Evolutionary conservation across 2,329 filamentous ascomycete species (phyloP), one percentile per base, ranked within the genome.

Genomic region (Sodiomyces alkalinus): DNA sequence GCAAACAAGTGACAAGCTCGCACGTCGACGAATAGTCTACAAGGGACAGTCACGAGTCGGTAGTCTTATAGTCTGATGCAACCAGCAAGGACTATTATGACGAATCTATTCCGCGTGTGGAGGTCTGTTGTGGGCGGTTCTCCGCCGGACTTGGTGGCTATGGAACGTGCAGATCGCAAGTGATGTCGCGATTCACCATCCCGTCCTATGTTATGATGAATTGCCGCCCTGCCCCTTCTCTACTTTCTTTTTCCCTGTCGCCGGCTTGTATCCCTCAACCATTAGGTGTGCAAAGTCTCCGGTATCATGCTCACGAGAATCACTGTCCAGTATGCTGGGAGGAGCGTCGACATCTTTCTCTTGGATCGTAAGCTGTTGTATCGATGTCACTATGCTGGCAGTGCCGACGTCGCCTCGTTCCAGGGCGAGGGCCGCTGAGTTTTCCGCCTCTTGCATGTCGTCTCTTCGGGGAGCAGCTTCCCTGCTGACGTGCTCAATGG

Each of bases 341-440:
- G n/a, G n/a, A n/a, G n/a, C n/a, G n/a, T 33, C 55, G 22, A 53
- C 56, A 12, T 45, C 56, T 41, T 64, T 73, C 47, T 71, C 72
- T 27, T 51, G 54, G 14, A 72, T 61, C 1, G 48, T 56, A 19
- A 72, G 51, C 21, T 1, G 30, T 17, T 9, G 34, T 26, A 9
- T 29, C 32, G 6, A n/a, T n/a, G n/a, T n/a, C n/a, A n/a, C n/a
- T n/a, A n/a, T n/a, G n/a, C n/a, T n/a, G n/a, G n/a, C n/a, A n/a
- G 40, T 28, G 5, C 39, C 31, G 13, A 44, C 40, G 20, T 54
- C 44, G 6, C 55, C 55, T 33, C 68, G 57, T 41, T 73, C 68
- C 6, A 66, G 37, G 0, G 66, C 65, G 8, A 73, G 48, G 3
- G 59, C 49, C 15, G 49, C 49, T 2, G 50, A 49, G 28, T 61